These are phyloP conservation scores for Hyphopichia fennica DNA, from an alignment of 1,139 yeast genomes.

Conservation along the genomic window DNA sequence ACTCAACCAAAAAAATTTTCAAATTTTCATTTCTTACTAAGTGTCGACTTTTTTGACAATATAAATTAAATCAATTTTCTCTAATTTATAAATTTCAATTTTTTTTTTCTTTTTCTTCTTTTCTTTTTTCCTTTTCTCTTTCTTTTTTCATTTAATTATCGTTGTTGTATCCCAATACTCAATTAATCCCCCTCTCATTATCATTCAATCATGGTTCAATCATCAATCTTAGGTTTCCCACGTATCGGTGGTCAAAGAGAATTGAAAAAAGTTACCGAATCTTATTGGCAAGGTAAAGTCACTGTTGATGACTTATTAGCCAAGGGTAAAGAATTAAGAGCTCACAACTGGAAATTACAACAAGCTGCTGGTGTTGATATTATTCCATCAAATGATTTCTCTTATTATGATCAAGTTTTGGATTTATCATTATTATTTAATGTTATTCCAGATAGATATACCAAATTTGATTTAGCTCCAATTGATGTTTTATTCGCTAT, in stretches of 20 bases:
- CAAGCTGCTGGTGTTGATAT: constrained; percentile 95
- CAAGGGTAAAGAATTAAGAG: constrained; percentile 95
- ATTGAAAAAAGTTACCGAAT: constrained; percentile 96
- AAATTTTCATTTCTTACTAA: neutral
- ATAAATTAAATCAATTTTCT: no score
- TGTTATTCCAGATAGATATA: constrained; percentile 95
- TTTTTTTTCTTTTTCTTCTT: neutral
- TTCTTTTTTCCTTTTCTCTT: neutral
- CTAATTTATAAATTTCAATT: neutral
- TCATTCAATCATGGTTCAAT: constrained; percentile 70
- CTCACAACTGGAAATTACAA: constrained; percentile 96
- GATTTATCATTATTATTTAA: constrained; percentile 92
- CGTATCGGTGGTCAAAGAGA: constrained; percentile 99
- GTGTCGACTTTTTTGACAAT: no score
- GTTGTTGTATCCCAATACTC: constrained; percentile 1
- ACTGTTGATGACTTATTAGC: constrained; percentile 82
- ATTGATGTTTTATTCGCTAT: constrained; percentile 95
- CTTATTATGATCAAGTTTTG: constrained; percentile 95
- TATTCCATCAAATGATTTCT: constrained; percentile 97
- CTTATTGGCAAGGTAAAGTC: constrained; percentile 97
- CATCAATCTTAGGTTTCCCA: constrained; percentile 98
- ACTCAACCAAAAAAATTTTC: neutral
- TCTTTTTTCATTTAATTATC: constrained; percentile 1
- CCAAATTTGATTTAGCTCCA: constrained; percentile 85
- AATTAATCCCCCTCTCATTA: neutral